Evolutionary conservation across 179 eudicot genomes (phyloP), one percentile per base, ranked within the genome.

Genomic region (Silene coronaria): DNA sequence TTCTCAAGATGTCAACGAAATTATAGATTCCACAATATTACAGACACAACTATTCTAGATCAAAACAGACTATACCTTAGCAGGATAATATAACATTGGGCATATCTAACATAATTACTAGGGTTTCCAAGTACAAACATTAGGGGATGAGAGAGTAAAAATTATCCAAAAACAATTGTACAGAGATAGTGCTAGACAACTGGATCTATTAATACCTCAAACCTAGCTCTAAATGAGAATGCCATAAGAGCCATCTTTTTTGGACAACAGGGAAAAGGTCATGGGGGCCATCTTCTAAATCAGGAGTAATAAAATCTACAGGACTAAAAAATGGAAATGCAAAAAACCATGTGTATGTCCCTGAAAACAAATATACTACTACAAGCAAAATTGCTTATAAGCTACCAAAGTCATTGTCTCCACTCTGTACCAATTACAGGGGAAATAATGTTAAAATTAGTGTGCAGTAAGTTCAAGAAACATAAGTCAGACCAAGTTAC

Each of bases 321-420:
- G 10, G 24, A 4, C n/a, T 46, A 28, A 30, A 51, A 51, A 4
- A 4, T n/a, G 8, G 16, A 30, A 16, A 30, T 11, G 9, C 3
- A 12, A 72, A 55, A 30, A 30, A 48, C 16, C 16, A 51, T 5
- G 14, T 16, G 32, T 16, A 24, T 71, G 38, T 3, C 19, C 23
- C 53, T 7, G 24, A 71, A 53, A 71, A 71, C 22, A 51, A 71
- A 61, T 14, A 17, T 14, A 48, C 60, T 10, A 68, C 72, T 46
- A 26, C 73, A 24, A 23, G 28, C 30, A 23, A 61, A 24, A 7
- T 21, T 58, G 10, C 2, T 13, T 23, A 12, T 16, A 69, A 32
- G 24, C 28, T 67, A 36, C 53, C 48, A 3, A 21, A 64, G 12
- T 13, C 21, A 53, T 53, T 53, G 58, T 24, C 23, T 60, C 23